Conservation (phyloP, 2,329 filamentous ascomycete species). For the Pyrenophora graminea region DNA sequence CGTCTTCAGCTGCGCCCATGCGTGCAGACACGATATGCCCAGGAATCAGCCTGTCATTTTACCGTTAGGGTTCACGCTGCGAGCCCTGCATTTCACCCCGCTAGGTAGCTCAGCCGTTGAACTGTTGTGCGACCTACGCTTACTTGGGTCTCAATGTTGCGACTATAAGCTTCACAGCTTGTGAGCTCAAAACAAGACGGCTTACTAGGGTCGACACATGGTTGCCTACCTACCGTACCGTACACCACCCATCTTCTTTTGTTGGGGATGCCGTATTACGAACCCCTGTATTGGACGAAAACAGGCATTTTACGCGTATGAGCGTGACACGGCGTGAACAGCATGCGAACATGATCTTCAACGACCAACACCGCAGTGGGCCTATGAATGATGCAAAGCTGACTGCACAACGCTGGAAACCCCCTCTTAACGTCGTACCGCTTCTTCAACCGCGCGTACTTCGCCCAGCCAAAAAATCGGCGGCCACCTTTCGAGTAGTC, state of each 20-base stretch:
- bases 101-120: not conserved
- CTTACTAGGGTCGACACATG: no score
- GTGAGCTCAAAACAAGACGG: no score
- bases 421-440: not conserved
- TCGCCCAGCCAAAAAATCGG: no score
- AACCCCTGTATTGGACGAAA: not conserved
- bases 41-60: not conserved
- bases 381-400: not conserved
- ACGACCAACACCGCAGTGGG: not conserved
- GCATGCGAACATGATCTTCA: constrained; percentile 15
- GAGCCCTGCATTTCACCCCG: not conserved
- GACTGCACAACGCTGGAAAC: not conserved
- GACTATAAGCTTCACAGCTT: no score
- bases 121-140: no score
- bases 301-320: constrained; percentile 1
- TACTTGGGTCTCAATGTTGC: no score
- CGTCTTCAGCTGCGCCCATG: not conserved
- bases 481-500: no score
- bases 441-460: no score
- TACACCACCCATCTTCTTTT: not conserved
- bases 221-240: no score
- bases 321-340: constrained; percentile 15
- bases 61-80: not conserved
- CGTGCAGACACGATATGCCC: not conserved
- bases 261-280: constrained; percentile 3